Conservation (phyloP, 768 basidiomycete species). For the Dentipellis sp. region DNA sequence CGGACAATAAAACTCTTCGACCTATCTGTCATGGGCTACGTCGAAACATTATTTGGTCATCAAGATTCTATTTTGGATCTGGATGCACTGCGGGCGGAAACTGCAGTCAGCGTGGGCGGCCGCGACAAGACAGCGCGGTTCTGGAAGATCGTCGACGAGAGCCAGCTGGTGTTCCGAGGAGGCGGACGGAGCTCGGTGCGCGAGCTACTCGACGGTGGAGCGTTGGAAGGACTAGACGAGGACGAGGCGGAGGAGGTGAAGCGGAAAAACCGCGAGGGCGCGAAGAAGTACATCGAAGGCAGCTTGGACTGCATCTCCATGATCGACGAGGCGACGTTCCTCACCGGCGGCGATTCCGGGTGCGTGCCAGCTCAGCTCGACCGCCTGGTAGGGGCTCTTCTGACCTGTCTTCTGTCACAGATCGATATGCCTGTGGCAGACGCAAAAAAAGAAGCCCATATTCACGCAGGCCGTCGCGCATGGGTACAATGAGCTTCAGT, state of each 20-base stretch:
- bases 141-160: constrained; percentile 96
- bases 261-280: constrained; percentile 26
- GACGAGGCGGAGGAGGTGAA: constrained; percentile 31
- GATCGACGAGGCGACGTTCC: constrained; percentile 89
- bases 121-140: constrained; percentile 87
- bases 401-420: constrained; percentile 27
- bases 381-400: too few relatives aligned
- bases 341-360: constrained; percentile 97
- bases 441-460: constrained; percentile 88
- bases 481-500: constrained; percentile 64
- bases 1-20: constrained; percentile 89
- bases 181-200: constrained; percentile 79
- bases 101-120: constrained; percentile 79
- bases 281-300: constrained; percentile 68
- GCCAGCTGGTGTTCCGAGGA: constrained; percentile 91
- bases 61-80: constrained; percentile 79
- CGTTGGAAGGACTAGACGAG: constrained; percentile 51
- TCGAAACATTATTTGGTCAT: constrained; percentile 96
- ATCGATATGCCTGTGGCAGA: constrained; percentile 89
- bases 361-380: constrained; percentile 30
- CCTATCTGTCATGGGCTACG: constrained; percentile 74
- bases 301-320: constrained; percentile 88
- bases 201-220: constrained; percentile 73
- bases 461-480: constrained; percentile 84
- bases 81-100: constrained; percentile 76